phyloP scores from a whole-genome alignment of 1,284 basidiomycete species.

The Ganoderma boninense region DNA sequence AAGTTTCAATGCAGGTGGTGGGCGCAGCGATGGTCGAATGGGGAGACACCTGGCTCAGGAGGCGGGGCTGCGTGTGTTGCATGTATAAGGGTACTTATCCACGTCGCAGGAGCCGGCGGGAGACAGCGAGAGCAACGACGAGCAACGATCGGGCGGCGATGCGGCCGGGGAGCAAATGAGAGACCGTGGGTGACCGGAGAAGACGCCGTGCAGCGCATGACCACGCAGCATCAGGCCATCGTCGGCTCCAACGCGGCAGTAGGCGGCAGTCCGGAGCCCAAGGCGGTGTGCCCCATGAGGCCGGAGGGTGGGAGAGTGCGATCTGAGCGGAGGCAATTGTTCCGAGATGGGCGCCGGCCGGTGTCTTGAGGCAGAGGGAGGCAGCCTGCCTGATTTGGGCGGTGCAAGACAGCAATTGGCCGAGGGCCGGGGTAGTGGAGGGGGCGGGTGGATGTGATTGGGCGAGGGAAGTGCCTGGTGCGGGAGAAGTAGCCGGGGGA shows the following conservation, averaged over 20 bases:
- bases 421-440: neutral
- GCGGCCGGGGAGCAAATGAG: slow-evolving; percentile 31
- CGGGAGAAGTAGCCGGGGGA: slow-evolving; percentile 31
- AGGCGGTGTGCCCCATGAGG: neutral
- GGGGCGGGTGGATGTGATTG: slow-evolving; percentile 16
- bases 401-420: slow-evolving; percentile 26
- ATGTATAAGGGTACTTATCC: too few species aligned
- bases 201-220: slow-evolving; percentile 4
- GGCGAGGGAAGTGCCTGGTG: slow-evolving; percentile 8
- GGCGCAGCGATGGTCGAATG: too few species aligned
- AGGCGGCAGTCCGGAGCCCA: neutral
- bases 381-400: slow-evolving; percentile 16
- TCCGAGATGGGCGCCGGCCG: slow-evolving; percentile 19
- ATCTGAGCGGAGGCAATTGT: slow-evolving; percentile 16
- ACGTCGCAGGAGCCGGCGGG: neutral
- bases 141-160: neutral
- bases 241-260: neutral
- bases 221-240: neutral
- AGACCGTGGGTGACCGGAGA: slow-evolving; percentile 26
- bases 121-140: neutral
- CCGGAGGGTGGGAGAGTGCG: slow-evolving; percentile 7
- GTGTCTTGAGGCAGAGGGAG: slow-evolving; percentile 23
- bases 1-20: too few species aligned
- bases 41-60: too few species aligned
- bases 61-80: too few species aligned